A percentile compares a stretch with the other conserved stretches of the same genome.
Conservation (phyloP, 2,329 filamentous ascomycete species). For the Diaporthe velutina region DNA sequence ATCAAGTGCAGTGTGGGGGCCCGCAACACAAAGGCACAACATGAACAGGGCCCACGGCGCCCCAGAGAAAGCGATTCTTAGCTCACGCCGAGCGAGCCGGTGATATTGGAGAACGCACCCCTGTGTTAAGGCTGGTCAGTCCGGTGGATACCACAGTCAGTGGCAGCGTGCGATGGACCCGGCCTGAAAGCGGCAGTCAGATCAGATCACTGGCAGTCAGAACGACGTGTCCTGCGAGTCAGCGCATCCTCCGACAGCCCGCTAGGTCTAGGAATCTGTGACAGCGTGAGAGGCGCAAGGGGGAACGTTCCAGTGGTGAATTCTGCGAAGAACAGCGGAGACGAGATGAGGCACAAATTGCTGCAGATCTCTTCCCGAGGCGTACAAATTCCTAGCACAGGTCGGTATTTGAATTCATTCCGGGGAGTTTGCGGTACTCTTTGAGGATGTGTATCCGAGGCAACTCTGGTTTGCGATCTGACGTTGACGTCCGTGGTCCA, state of each 20-base stretch:
- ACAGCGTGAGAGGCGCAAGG: conserved; percentile 7
- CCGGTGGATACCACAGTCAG: conserved; percentile 2
- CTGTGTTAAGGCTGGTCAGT: conserved; percentile 13
- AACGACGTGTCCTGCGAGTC: conserved; percentile 34
- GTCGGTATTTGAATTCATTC: conserved; percentile 32
- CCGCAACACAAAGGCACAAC: conserved; percentile 32
- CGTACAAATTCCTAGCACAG: conserved; percentile 1
- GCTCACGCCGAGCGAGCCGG: conserved; percentile 13
- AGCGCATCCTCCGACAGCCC: conserved; percentile 27
- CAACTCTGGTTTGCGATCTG: conserved; percentile 26
- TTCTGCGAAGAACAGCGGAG: conserved; percentile 16
- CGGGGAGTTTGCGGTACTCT: background rate
- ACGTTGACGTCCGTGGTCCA: conserved; percentile 31
- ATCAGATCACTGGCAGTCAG: conserved; percentile 27
- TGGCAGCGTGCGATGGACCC: conserved; percentile 6
- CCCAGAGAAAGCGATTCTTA: background rate
- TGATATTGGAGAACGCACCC: conserved; percentile 13
- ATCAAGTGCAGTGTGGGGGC: conserved; percentile 32
- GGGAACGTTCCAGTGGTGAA: conserved; percentile 2
- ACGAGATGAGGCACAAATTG: conserved; percentile 35
- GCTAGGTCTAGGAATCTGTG: conserved; percentile 23
- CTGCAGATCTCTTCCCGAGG: conserved; percentile 33
- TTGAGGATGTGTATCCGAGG: conserved; percentile 13
- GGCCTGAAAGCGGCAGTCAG: conserved; percentile 7
- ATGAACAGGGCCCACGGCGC: conserved; percentile 15